Evolutionary conservation across 225 moss, liverwort and hornwort genomes (phyloP).

Genomic region (Pseudisothecium myosuroides): DNA sequence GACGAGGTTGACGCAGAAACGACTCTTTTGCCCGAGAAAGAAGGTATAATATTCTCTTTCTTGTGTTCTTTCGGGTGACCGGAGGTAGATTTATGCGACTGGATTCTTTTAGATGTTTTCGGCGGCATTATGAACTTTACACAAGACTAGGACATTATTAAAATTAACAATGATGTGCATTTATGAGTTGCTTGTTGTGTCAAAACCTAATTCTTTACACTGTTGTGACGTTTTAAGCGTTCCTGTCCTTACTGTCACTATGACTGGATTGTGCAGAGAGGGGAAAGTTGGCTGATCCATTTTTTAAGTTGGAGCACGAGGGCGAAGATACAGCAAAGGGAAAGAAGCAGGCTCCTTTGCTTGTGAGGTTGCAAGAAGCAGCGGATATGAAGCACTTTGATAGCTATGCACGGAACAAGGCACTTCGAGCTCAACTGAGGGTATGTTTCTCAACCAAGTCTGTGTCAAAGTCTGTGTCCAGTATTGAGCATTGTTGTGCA

Average conservation of each 20-base stretch:
- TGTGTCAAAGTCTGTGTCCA: neutral
- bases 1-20: constrained; percentile 96
- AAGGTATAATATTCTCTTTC: constrained; percentile 20
- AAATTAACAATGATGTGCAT: neutral
- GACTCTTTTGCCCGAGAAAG: constrained; percentile 69
- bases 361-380: constrained; percentile 79
- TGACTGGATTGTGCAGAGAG: constrained; percentile 36
- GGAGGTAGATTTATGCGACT: neutral
- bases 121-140: neutral
- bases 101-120: neutral
- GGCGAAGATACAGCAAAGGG: constrained; percentile 87
- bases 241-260: neutral
- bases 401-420: constrained; percentile 78
- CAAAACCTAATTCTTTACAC: neutral
- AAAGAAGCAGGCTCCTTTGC: constrained; percentile 72
- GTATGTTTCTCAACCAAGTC: constrained; percentile 7
- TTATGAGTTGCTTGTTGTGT: neutral
- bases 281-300: constrained; percentile 87
- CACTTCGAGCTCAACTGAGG: constrained; percentile 86
- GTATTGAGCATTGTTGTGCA: neutral
- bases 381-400: constrained; percentile 86
- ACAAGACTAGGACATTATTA: neutral
- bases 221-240: neutral
- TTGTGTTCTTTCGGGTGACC: neutral
- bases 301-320: constrained; percentile 82